Conservation (phyloP, 495 filamentous ascomycete genomes). For the Penicillium steckii region DNA sequence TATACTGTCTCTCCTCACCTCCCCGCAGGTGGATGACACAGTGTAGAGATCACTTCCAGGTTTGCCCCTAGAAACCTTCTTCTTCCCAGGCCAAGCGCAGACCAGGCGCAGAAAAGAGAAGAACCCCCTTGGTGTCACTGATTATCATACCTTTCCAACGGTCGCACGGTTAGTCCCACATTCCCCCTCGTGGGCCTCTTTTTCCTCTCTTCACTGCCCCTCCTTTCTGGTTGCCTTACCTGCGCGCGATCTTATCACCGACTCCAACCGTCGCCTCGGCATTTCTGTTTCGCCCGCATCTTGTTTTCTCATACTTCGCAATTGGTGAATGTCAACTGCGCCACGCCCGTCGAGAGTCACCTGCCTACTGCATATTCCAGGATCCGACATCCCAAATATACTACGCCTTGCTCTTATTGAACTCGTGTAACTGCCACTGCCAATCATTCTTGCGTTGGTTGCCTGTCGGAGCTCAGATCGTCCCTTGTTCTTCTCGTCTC, state of each 20-base stretch:
- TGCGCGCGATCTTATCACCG: conserved; percentile 9
- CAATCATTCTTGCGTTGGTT: conserved; percentile 9
- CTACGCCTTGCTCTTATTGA: neutral
- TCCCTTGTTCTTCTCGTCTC: conserved; percentile 6
- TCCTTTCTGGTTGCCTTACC: conserved; percentile 3
- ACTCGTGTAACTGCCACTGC: conserved; percentile 8
- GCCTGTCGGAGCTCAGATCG: conserved; percentile 7
- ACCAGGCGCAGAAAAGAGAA: neutral
- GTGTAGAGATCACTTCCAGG: too few species aligned
- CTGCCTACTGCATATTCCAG: neutral
- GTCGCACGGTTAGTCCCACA: neutral
- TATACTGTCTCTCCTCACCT: neutral
- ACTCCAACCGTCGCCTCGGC: conserved; percentile 14
- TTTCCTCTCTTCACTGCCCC: neutral
- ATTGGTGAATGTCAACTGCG: conserved; percentile 11
- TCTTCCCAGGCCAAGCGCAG: neutral
- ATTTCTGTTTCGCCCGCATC: conserved; percentile 17
- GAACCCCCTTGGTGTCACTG: neutral
- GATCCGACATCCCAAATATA: conserved; percentile 1
- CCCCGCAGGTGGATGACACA: too few species aligned
- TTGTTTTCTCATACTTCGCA: neutral
- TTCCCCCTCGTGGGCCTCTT: neutral
- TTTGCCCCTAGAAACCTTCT: too few species aligned
- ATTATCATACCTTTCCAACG: neutral
- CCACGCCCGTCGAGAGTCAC: conserved; percentile 10